These are phyloP conservation scores for Dichotomopilus funicola DNA, from an alignment of 2,329 filamentous ascomycete species.

Conservation along the genomic window DNA sequence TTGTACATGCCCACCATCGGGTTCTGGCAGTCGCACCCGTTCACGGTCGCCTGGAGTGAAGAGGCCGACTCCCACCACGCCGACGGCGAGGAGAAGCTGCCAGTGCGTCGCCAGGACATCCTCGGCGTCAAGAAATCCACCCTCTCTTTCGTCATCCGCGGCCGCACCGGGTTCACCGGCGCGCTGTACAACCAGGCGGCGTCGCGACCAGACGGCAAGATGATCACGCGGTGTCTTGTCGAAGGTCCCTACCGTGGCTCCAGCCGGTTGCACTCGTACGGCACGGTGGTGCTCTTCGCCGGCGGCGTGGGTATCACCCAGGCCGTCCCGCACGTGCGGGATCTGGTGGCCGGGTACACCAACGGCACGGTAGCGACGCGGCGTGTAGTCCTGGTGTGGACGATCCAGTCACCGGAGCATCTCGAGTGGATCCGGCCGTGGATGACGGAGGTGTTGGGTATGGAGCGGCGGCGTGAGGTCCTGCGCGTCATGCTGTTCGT, in stretches of 20 bases:
- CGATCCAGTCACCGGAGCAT: conserved; percentile 71
- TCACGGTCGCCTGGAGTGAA: conserved; percentile 72
- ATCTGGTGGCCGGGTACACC: conserved; percentile 62
- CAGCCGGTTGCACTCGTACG: conserved; percentile 66
- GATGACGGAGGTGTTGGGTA: conserved; percentile 74
- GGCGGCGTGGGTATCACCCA: conserved; percentile 78
- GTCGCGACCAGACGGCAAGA: conserved; percentile 51
- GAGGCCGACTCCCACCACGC: conserved; percentile 44
- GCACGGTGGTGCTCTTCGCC: conserved; percentile 71
- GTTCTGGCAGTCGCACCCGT: conserved; percentile 70
- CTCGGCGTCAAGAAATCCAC: conserved; percentile 54
- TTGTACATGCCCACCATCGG: conserved; percentile 69
- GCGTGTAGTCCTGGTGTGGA: conserved; percentile 70
- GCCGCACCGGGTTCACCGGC: conserved; percentile 66
- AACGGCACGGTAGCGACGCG: conserved; percentile 64
- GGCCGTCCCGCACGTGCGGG: conserved; percentile 66
- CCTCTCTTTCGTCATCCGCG: conserved; percentile 67
- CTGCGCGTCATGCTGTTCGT: conserved; percentile 74
- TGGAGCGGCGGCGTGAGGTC: conserved; percentile 67
- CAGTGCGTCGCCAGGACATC: conserved; percentile 54
- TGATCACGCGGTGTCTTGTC: conserved; percentile 59
- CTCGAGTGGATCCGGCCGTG: conserved; percentile 77
- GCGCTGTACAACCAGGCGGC: conserved; percentile 62
- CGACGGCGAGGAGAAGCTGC: conserved; percentile 46
- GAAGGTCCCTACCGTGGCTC: conserved; percentile 74